phyloP scores from a whole-genome alignment of 306 rosid genomes.

The Fragaria vesca region DNA sequence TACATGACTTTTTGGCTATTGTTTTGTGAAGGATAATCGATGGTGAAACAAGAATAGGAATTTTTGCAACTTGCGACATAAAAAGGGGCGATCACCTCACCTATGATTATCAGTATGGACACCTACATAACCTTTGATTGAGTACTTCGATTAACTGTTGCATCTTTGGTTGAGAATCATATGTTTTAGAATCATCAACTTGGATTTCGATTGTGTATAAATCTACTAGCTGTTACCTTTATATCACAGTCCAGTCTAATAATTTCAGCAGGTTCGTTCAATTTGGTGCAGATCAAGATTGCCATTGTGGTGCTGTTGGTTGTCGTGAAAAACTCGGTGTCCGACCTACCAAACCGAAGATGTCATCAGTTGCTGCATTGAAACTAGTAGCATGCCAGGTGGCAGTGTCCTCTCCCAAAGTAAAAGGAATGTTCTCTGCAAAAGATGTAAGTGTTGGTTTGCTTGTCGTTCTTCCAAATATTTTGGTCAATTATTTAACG shows the following conservation, averaged over 20 bases:
- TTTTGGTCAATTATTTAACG: neutral
- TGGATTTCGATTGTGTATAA: neutral
- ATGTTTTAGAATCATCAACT: neutral
- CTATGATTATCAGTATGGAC: slow-evolving; percentile 89
- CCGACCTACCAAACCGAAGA: slow-evolving; percentile 75
- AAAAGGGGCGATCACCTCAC: slow-evolving; percentile 89
- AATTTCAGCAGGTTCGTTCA: slow-evolving; percentile 88
- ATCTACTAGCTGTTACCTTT: neutral
- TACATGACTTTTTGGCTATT: slow-evolving; percentile 16
- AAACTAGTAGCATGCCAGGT: slow-evolving; percentile 84
- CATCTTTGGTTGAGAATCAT: neutral
- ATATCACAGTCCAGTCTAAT: slow-evolving; percentile 47
- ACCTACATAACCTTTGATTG: slow-evolving; percentile 30
- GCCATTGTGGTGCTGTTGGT: slow-evolving; percentile 86
- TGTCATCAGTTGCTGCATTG: slow-evolving; percentile 82
- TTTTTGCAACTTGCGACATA: slow-evolving; percentile 70
- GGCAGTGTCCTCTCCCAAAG: slow-evolving; percentile 58
- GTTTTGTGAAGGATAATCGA: slow-evolving; percentile 71
- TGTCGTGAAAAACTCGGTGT: slow-evolving; percentile 88
- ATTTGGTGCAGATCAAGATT: slow-evolving; percentile 99
- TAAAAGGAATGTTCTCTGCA: slow-evolving; percentile 48
- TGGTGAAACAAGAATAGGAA: slow-evolving; percentile 94
- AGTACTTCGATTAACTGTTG: slow-evolving; percentile 10
- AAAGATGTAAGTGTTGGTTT: slow-evolving; percentile 31
- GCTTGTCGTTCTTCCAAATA: neutral